Percentiles rank a stretch among this genome's conserved stretches.
phyloP scores from a whole-genome alignment of 768 basidiomycete species.

The Chalciporus sphaerocephalus region DNA sequence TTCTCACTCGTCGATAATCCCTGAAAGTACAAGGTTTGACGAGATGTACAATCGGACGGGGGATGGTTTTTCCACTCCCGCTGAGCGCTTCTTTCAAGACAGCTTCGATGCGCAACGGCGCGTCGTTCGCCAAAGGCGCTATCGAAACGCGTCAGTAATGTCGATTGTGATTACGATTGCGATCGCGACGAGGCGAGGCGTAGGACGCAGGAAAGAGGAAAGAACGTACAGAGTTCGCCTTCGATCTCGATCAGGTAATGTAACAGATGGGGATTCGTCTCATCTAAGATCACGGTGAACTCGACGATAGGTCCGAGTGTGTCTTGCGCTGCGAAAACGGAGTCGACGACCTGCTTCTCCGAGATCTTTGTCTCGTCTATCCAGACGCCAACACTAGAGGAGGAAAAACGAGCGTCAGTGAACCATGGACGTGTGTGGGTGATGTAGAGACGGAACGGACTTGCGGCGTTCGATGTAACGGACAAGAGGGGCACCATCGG shows the following conservation, averaged over 20 bases:
- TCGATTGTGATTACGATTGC: not conserved
- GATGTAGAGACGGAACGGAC: slow-evolving; percentile 3
- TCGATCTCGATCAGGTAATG: slow-evolving; percentile 12
- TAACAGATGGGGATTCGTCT: not conserved
- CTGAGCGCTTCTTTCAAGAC: slow-evolving; percentile 4
- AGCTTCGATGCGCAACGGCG: slow-evolving; percentile 2
- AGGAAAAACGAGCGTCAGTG: not conserved
- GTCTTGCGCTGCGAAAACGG: slow-evolving; percentile 14
- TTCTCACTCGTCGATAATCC: slow-evolving; percentile 11
- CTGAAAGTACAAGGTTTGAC: slow-evolving; percentile 16
- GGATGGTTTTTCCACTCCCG: not conserved
- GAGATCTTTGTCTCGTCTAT: slow-evolving; percentile 1
- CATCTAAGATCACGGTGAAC: slow-evolving; percentile 18
- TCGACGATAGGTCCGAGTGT: slow-evolving; percentile 10
- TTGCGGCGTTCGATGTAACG: slow-evolving; percentile 19
- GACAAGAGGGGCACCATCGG: slow-evolving; percentile 18
- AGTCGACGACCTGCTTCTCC: slow-evolving; percentile 12
- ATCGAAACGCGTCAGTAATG: not conserved
- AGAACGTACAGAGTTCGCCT: slow-evolving; percentile 5
- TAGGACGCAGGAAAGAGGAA: no score
- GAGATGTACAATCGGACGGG: slow-evolving; percentile 12
- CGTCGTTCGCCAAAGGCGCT: slow-evolving; percentile 2
- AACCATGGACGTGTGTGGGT: not conserved
- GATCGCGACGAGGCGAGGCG: not conserved
- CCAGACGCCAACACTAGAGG: slow-evolving; percentile 6